Percentiles rank a stretch among this genome's conserved stretches.
phyloP scores from a whole-genome alignment of 1,284 basidiomycete genomes.

The Trichosporon asahii region DNA sequence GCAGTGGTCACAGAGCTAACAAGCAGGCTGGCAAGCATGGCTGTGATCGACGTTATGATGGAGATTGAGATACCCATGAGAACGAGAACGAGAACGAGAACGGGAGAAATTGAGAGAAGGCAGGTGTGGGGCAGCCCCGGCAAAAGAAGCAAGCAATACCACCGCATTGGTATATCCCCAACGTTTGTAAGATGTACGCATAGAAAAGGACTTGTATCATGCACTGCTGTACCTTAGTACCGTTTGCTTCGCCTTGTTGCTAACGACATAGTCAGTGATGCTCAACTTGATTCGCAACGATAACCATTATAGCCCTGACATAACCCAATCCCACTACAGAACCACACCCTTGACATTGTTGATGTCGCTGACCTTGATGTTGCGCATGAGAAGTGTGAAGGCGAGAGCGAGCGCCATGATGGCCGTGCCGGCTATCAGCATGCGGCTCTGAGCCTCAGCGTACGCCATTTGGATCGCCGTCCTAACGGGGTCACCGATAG shows the following conservation, averaged over 20 bases:
- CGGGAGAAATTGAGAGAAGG: not conserved
- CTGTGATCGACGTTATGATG: slow-evolving; percentile 8
- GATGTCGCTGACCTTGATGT: slow-evolving; percentile 41
- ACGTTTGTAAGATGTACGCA: not conserved
- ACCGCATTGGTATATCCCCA: not conserved
- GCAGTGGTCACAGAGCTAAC: not conserved
- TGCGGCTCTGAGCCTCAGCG: slow-evolving; percentile 37
- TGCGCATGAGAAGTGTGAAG: slow-evolving; percentile 35
- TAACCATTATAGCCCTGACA: not conserved
- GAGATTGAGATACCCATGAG: not conserved
- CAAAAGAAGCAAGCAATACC: not conserved
- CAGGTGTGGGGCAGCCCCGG: not conserved
- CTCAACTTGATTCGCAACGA: too few relatives aligned
- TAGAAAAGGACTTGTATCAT: not conserved
- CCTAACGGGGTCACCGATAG: slow-evolving; percentile 32
- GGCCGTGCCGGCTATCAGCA: slow-evolving; percentile 43
- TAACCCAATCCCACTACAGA: slow-evolving; percentile 26
- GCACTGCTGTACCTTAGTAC: not conserved
- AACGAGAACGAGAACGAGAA: too few relatives aligned
- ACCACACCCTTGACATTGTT: slow-evolving; percentile 44
- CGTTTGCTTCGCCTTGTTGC: not conserved
- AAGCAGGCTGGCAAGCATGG: slow-evolving; percentile 30
- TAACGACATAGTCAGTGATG: too few relatives aligned
- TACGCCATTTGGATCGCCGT: slow-evolving; percentile 40
- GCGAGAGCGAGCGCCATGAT: slow-evolving; percentile 35